These are phyloP conservation scores for Debaryomyces coudertii DNA, from an alignment of 1,139 yeast genomes.

Conservation along the genomic window DNA sequence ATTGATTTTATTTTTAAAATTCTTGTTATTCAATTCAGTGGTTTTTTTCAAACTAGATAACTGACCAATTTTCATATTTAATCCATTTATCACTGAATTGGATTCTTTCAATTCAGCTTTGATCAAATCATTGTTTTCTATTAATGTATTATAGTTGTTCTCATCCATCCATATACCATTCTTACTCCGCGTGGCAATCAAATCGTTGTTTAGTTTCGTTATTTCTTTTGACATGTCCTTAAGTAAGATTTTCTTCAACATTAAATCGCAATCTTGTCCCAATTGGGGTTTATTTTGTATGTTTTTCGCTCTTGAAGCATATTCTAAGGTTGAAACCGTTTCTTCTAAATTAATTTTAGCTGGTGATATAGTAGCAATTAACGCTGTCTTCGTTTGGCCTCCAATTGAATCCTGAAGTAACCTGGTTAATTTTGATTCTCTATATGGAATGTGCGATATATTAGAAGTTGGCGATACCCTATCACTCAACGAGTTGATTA, in stretches of 20 bases:
- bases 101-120: constrained; percentile 29
- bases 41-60: constrained; percentile 10
- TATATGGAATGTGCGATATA: constrained; percentile 68
- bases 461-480: constrained; percentile 13
- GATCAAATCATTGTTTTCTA: constrained; percentile 35
- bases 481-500: constrained; percentile 66
- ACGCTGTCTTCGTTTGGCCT: constrained; percentile 77
- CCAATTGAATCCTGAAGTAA: constrained; percentile 82
- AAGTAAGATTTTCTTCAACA: constrained; percentile 61
- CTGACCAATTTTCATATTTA: constrained; percentile 16
- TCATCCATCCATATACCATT: constrained; percentile 68
- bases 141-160: constrained; percentile 54
- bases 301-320: constrained; percentile 80
- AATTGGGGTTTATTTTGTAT: constrained; percentile 73
- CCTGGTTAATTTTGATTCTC: constrained; percentile 83
- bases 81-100: constrained; percentile 16
- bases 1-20: constrained; percentile 13
- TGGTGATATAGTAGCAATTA: constrained; percentile 84
- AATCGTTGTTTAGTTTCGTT: constrained; percentile 57
- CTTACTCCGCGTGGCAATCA: constrained; percentile 61
- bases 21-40: constrained; percentile 8
- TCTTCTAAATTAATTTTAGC: constrained; percentile 74
- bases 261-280: constrained; percentile 53
- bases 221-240: constrained; percentile 61
- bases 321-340: constrained; percentile 80